A percentile compares a stretch with the other conserved stretches of the same genome.
Conservation (phyloP, 176 grass and related monocot genomes). For the Luzula sylvatica region DNA sequence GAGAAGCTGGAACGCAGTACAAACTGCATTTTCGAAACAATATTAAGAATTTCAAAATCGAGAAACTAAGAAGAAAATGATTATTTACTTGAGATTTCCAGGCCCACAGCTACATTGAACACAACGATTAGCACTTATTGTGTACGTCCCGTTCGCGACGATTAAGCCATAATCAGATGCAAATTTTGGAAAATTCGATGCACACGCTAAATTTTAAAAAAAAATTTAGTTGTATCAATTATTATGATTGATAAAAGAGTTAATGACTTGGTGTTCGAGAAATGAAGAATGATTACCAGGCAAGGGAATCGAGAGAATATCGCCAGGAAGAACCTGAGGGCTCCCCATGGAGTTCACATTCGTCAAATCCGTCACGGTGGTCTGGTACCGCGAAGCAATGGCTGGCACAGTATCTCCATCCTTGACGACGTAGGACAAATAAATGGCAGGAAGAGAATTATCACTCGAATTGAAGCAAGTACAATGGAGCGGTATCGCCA, state of each 20-base stretch:
- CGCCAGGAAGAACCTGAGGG: slow-evolving; percentile 39
- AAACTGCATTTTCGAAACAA: slow-evolving; percentile 26
- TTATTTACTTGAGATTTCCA: slow-evolving; percentile 56
- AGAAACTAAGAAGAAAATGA: not conserved
- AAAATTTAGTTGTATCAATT: too few relatives aligned
- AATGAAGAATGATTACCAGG: slow-evolving; percentile 25
- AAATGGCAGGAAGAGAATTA: slow-evolving; percentile 49
- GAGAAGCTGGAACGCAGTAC: slow-evolving; percentile 71
- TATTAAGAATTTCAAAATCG: too few relatives aligned
- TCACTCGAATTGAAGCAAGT: slow-evolving; percentile 72
- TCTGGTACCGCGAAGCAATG: slow-evolving; percentile 40
- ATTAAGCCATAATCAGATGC: slow-evolving; percentile 52
- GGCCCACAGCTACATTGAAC: slow-evolving; percentile 91
- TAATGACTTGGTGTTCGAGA: not conserved
- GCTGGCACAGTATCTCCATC: slow-evolving; percentile 44
- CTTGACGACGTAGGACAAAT: slow-evolving; percentile 53
- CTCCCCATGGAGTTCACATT: slow-evolving; percentile 56
- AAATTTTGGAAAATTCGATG: slow-evolving; percentile 44
- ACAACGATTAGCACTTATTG: slow-evolving; percentile 59
- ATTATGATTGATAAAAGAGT: slow-evolving; percentile 4
- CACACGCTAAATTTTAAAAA: slow-evolving; percentile 37
- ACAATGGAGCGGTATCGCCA: slow-evolving; percentile 75
- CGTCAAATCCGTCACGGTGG: slow-evolving; percentile 56
- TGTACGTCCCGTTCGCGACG: slow-evolving; percentile 72
- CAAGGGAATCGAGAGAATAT: slow-evolving; percentile 72